These are phyloP conservation scores for Aspergillus ibericus DNA, from an alignment of 2,329 filamentous ascomycete genomes.

Conservation along the genomic window DNA sequence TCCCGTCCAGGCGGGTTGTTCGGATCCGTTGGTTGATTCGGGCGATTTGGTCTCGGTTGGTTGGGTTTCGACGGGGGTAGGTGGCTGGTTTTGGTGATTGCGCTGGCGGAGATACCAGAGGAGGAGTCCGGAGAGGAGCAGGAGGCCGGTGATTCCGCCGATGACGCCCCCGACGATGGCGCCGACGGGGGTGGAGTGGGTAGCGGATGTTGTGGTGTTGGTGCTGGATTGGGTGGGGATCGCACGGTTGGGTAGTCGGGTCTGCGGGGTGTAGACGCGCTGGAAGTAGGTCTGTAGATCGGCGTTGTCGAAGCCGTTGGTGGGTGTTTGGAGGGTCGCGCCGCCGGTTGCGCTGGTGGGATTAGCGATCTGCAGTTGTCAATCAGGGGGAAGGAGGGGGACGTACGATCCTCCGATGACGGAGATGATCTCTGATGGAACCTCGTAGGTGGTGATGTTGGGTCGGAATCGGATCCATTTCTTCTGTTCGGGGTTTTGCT, in stretches of 20 bases:
- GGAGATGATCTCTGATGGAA: constrained; percentile 2
- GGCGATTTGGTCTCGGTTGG: no score
- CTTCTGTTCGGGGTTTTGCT: constrained; percentile 1
- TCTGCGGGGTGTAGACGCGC: background rate
- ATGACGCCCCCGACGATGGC: constrained; percentile 2
- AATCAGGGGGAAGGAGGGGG: no score
- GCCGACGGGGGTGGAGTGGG: background rate
- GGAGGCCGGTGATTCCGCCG: background rate
- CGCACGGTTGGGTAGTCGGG: background rate
- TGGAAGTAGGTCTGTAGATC: constrained; percentile 3
- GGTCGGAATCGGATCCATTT: constrained; percentile 1
- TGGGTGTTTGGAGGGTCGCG: background rate
- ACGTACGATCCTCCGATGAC: constrained; percentile 7
- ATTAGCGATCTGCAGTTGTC: no score
- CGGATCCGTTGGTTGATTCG: no score
- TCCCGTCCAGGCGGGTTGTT: no score
- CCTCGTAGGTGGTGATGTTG: constrained; percentile 1
- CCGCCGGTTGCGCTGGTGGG: background rate
- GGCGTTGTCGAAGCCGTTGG: background rate
- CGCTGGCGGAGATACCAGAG: no score
- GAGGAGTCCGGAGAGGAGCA: no score
- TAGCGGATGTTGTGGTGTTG: background rate
- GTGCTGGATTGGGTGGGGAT: background rate
- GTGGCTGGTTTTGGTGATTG: no score
- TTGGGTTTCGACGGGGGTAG: no score